Percentiles rank a stretch among this genome's conserved stretches.
phyloP scores from a whole-genome alignment of 139 green algal species.

The Zygnema circumcarinatum region DNA sequence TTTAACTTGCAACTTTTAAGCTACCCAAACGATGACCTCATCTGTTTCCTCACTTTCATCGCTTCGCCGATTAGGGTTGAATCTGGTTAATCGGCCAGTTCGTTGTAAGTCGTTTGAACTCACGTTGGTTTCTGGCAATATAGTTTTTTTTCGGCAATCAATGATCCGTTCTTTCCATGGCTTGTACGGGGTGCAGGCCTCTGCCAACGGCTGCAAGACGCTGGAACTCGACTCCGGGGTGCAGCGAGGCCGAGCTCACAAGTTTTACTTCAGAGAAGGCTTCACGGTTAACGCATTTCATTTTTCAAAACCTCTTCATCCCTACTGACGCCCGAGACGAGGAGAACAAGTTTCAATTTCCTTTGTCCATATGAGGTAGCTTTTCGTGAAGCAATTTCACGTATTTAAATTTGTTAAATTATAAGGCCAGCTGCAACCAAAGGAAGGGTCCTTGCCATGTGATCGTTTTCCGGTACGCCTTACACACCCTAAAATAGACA shows the following conservation, averaged over 20 bases:
- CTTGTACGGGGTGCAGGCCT: neutral
- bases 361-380: too few relatives aligned
- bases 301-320: slow-evolving; percentile 4
- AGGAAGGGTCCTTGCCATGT: too few relatives aligned
- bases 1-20: neutral
- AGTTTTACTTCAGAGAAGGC: neutral
- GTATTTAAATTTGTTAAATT: too few relatives aligned
- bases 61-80: neutral
- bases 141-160: neutral
- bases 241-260: neutral
- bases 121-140: neutral
- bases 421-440: too few relatives aligned
- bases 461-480: too few relatives aligned
- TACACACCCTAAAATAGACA: too few relatives aligned
- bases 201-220: neutral
- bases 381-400: too few relatives aligned
- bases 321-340: too few relatives aligned
- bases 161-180: neutral
- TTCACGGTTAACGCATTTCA: neutral
- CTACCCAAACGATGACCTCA: neutral
- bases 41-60: neutral
- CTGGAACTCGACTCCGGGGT: neutral
- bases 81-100: neutral
- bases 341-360: too few relatives aligned
- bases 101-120: too few relatives aligned